Evolutionary conservation across 2,329 filamentous ascomycete genomes (phyloP), one percentile per base, ranked within the genome.

Genomic region (Calonectria ilicicola): DNA sequence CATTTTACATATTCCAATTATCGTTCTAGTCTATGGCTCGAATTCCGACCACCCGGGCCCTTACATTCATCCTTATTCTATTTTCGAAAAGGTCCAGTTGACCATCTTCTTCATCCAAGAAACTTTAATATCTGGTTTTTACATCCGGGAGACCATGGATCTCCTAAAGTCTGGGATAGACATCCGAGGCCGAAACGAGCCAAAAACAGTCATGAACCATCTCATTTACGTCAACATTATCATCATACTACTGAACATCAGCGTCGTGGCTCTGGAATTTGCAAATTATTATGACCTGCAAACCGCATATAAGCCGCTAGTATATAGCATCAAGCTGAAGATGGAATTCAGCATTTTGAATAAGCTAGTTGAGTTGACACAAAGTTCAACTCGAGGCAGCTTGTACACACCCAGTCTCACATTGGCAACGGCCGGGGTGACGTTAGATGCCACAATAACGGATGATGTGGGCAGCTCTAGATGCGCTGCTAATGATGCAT

Each of bases 91-190:
- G 78, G 83, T 90, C 4, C 88, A 91, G 75, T 86, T 91, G 75
- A 88, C 85, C 5, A 82, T 88, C 2, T 91, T 91, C 78, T 89
- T 86, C 72, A 68, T 90, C 1, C 89, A 91, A 78, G 89, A 91
- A 72, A 83, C 88, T 47, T 83, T 89, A 60, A 85, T 91, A 44
- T 90, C 88, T 0, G 84, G 84, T 0, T 77, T 90, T 4, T 91
- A 89, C 74, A 89, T 91, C 53, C 83, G 82, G 79, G 87, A 90
- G 64, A 89, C 89, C 0, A 81, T 85, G 49, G 85, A 84, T 19
- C 35, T 60, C 53, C 53, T 60, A 10, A 60, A 60, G 7, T 60
- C 53, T 8, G 23, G 38, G 35, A 7, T 40, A 12, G 53, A 60
- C 53, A 60, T 60, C 9, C 32, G 35, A 40, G 53, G 53, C 32